phyloP scores from a whole-genome alignment of 164 flowering plant genomes.

The Vitis vinifera region ASM3070453v1 NC_081813.1:21178501-21179000 shows the following conservation, averaged over 20 bases:
- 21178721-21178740: slow-evolving; percentile 71
- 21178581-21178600: slow-evolving; percentile 68
- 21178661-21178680: slow-evolving; percentile 69
- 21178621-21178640: slow-evolving; percentile 80
- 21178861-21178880: no score
- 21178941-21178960: no score
- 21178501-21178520: slow-evolving; percentile 68
- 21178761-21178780: slow-evolving; percentile 69
- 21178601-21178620: slow-evolving; percentile 70
- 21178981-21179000: no score
- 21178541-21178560: slow-evolving; percentile 73
- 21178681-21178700: slow-evolving; percentile 57
- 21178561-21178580: slow-evolving; percentile 94
- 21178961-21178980: no score
- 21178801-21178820: neutral
- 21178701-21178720: slow-evolving; percentile 77
- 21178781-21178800: neutral
- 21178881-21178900: no score
- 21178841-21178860: no score
- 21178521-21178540: slow-evolving; percentile 87
- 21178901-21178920: no score
- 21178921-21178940: no score
- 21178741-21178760: slow-evolving; percentile 62
- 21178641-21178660: slow-evolving; percentile 66
- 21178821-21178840: neutral